Base-by-base conservation (phyloP, 768 basidiomycete species). In the Filobasidium floriforme region DNA sequence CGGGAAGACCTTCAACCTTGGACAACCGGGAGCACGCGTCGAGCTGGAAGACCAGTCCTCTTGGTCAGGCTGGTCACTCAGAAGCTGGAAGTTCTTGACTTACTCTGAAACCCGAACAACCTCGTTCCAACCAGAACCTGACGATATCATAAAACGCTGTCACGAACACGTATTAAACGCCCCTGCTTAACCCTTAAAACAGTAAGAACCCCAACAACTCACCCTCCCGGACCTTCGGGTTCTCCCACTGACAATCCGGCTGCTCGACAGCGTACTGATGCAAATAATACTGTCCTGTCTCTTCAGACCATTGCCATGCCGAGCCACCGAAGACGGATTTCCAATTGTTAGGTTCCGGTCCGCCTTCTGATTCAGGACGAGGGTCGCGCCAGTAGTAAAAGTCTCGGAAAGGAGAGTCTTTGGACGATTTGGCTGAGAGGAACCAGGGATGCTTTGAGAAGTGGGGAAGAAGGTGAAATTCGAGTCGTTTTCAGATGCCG, bases 331-430 rank as follows among this genome's bases (percentile, higher is more conserved):
- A 65, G 15, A 55, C 63, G 24, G 63, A 52, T 73, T 32, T 81
- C 88, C 88, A 89, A 72, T 89, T 89, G 73, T 88, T 87, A 0
- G 88, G 85, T 1, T 80, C 77, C 32, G 83, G 82, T 57, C 83
- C 79, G 0, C 87, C 87, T 2, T 81, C 75, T 19, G 78, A 78
- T 66, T 85, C 83, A 68, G 79, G 81, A 22, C 62, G 81, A 4
- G 86, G 83, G 1, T 85, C 84, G 14, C 84, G 83, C 88, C 88
- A 89, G 67, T 87, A 82, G 77, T 88, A 90, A 86, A 87, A 89
- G 73, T 88, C 84, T 19, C 88, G 83, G 74, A 87, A 88, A 0
- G 85, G 82, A 71, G 83, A 80, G 7, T 79, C 75, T 59, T 80
- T 80, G 54, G 80, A 84, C 73, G 77, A 81, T 73, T 69, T 83